These are phyloP conservation scores for Lobosporangium transversale DNA, from an alignment of 192 early-diverging fungal species.

Conservation along the genomic window DNA sequence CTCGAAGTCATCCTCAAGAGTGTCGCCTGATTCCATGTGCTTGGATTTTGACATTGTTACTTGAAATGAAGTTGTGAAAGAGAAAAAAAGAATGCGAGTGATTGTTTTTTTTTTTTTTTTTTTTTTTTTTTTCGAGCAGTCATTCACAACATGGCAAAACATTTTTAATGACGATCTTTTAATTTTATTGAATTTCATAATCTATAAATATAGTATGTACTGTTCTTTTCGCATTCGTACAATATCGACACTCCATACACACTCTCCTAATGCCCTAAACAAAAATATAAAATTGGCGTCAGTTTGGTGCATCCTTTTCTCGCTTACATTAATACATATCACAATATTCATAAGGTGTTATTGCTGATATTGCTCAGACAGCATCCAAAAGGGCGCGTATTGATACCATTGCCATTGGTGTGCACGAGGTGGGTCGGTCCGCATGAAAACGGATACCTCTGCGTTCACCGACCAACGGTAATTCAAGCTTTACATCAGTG, in stretches of 20 bases:
- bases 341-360: too few species aligned
- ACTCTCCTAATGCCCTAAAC: too few species aligned
- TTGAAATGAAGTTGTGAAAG: neutral
- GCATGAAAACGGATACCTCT: conserved; percentile 54
- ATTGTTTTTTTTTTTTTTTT: neutral
- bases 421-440: conserved; percentile 56
- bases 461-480: conserved; percentile 52
- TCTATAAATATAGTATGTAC: too few species aligned
- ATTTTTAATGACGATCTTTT: neutral
- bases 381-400: conserved; percentile 30
- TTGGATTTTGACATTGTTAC: conserved; percentile 41
- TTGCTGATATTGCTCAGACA: conserved; percentile 49
- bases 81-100: neutral
- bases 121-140: neutral
- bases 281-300: too few species aligned
- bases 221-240: too few species aligned
- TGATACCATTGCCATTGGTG: conserved; percentile 54
- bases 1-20: conserved; percentile 62
- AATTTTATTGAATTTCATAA: too few species aligned
- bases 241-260: too few species aligned
- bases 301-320: too few species aligned
- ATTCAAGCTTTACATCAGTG: conserved; percentile 48
- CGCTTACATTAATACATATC: too few species aligned
- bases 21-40: conserved; percentile 59
- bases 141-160: neutral